Base-by-base conservation (phyloP, 2,329 filamentous ascomycete genomes). In the Fusarium sambucinum region DNA sequence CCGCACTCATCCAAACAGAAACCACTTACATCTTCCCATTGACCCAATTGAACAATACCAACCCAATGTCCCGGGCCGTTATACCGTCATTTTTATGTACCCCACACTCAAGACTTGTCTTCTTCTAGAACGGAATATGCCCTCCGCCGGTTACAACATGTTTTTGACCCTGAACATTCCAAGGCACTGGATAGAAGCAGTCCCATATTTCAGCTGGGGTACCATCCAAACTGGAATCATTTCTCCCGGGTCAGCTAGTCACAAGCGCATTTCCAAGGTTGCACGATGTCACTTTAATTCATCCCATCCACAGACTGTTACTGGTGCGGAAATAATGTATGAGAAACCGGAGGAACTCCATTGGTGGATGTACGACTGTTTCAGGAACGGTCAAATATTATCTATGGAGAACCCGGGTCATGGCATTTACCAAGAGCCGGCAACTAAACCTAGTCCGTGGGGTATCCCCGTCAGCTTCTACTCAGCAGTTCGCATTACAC, bases 81-180 rank as follows among this genome's bases (percentile, higher is more conserved):
- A 41, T 52, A 46, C 59, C 59, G 59, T 53, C 50, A 53, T 12
- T n/a, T 19, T 2, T 25, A 13, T 53, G 14, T 46, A 35, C 56
- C 46, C 59, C 56, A 62, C 46, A 62, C 32, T 46, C 47, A 13
- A 11, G 4, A 35, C 59, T 62, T 62, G 7, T 40, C 59, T 40
- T 6, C 5, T 62, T 62, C 40, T 7, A 62, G 59, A 40, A 62
- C 59, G 59, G 59, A 62, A 3, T 13, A 50, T 35, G 35, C 12
- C 29, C 59, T 62, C 59, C 59, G 33, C 62, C 52, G 44, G 46
- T 19, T 27, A 40, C 23, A 54, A 19, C 37, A 25, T 44, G 19
- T 30, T 35, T 55, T 41, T 19, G 40, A 56, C 19, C 32, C 45
- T 32, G 5, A 41, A 21, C 33, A 17, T 40, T 51, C 46, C 46